Evolutionary conservation across 2,329 filamentous ascomycete species (phyloP), one percentile per base, ranked within the genome.

Genomic region (Myotisia sp.): DNA sequence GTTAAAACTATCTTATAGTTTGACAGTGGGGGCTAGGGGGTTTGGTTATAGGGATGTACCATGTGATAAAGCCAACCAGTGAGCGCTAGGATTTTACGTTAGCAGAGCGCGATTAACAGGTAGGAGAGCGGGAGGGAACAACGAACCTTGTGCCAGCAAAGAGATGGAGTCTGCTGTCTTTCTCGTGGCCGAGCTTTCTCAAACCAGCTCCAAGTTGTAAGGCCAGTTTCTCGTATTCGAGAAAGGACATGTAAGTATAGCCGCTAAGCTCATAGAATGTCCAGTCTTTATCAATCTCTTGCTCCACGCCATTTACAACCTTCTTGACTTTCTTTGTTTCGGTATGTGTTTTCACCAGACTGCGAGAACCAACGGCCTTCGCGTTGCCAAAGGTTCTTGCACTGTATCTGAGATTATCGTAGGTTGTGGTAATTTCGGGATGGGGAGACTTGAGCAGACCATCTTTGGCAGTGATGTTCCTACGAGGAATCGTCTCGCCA

Each of bases 311-410:
- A 50, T 92, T 81, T 38, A 92, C 65, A 33, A 83, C 68, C 70
- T 92, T 93, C 68, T 85, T 79, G 46, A 93, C 65, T 69, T 84
- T 90, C 66, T 87, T 92, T 47, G 71, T 77, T 66, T 93, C 85
- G 48, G 72, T 72, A 59, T 92, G 84, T 29, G 77, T 74, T 57
- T 77, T 68, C 58, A 93, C 57, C 38, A 92, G 68, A 55, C 71
- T 77, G 43, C 85, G 76, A 49, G 68, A 69, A 46, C 80, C 85
- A 41, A 82, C 65, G 39, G 75, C 76, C 39, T 70, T 67, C 49
- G 75, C 68, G 50, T 74, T 69, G 39, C 70, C 68, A 50, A 73
- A 76, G 40, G 69, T 58, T 36, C 64, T 65, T 27, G 79, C 77
- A 46, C 76, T 76, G 47, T 75, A 70, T 50, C 70, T 70, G 49